Conservation (phyloP, 2,329 filamentous ascomycete species). For the Sordariomycetes sp. region DNA sequence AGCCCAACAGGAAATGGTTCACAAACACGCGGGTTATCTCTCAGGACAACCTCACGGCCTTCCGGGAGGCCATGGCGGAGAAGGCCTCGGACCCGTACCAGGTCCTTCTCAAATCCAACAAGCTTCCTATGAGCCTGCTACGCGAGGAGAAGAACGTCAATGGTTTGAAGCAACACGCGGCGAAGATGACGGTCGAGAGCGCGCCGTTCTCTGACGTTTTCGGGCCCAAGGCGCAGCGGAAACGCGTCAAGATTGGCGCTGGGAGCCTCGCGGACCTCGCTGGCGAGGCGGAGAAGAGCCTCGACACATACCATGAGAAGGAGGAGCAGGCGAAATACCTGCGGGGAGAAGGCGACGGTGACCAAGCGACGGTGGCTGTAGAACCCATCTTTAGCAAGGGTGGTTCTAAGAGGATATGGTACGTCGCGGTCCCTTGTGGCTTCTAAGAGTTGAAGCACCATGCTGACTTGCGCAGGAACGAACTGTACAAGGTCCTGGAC, state of each 20-base stretch:
- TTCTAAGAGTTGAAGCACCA: neutral
- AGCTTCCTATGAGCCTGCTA: constrained; percentile 91
- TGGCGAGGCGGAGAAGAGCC: constrained; percentile 63
- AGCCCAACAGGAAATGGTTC: constrained; percentile 98
- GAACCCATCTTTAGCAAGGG: constrained; percentile 90
- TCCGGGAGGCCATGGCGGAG: constrained; percentile 85
- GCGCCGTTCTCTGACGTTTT: constrained; percentile 82
- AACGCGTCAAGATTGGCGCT: constrained; percentile 79
- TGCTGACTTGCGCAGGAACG: constrained; percentile 37
- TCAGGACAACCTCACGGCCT: constrained; percentile 74
- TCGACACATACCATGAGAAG: constrained; percentile 70
- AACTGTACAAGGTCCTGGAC: constrained; percentile 89
- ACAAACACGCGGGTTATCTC: constrained; percentile 70
- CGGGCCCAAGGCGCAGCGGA: constrained; percentile 84
- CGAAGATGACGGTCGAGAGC: constrained; percentile 86
- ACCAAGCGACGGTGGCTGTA: constrained; percentile 45
- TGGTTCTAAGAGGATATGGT: constrained; percentile 86
- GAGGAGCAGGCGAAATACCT: constrained; percentile 67
- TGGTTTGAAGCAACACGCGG: constrained; percentile 81
- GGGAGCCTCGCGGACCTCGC: constrained; percentile 73
- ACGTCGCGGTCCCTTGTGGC: neutral
- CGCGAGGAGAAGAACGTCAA: constrained; percentile 60
- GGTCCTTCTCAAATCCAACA: constrained; percentile 92
- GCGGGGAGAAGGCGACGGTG: constrained; percentile 49
- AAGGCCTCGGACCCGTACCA: constrained; percentile 83